Percentiles rank a stretch among this genome's conserved stretches.
phyloP scores from a whole-genome alignment of 139 green algal genomes.

The Volvox reticuliferus region DNA sequence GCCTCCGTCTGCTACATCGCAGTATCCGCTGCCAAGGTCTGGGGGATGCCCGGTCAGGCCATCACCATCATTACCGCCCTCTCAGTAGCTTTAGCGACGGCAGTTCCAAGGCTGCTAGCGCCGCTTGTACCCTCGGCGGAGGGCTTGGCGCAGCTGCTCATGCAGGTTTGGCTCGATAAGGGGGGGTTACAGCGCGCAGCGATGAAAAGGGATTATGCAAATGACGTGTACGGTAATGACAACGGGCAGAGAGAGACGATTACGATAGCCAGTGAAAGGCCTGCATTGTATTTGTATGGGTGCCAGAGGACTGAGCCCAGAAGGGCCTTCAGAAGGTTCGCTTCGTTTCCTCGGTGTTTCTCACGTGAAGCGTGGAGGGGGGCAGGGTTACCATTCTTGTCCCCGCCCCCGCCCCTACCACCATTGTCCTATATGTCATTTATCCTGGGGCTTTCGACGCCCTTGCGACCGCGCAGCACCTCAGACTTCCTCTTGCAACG shows the following conservation, averaged over 20 bases:
- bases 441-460: too few species aligned
- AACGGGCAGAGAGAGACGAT: too few species aligned
- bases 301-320: too few species aligned
- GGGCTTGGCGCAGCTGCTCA: slow-evolving; percentile 85
- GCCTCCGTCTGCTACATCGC: slow-evolving; percentile 68
- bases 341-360: too few species aligned
- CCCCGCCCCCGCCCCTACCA: neutral
- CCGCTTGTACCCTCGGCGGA: slow-evolving; percentile 78
- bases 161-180: slow-evolving; percentile 70
- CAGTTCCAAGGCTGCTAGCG: slow-evolving; percentile 61
- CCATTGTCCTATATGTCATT: too few species aligned
- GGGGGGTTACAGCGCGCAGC: neutral
- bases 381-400: too few species aligned
- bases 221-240: neutral
- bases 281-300: too few species aligned
- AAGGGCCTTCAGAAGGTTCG: too few species aligned
- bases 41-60: slow-evolving; percentile 13
- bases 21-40: neutral
- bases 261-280: too few species aligned
- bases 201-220: neutral
- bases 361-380: too few species aligned
- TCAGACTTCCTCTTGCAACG: too few species aligned
- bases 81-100: slow-evolving; percentile 81
- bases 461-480: too few species aligned
- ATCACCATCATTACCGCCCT: slow-evolving; percentile 82